Conservation (phyloP, 225 moss, liverwort and hornwort species). For the Neckera pumila region DNA sequence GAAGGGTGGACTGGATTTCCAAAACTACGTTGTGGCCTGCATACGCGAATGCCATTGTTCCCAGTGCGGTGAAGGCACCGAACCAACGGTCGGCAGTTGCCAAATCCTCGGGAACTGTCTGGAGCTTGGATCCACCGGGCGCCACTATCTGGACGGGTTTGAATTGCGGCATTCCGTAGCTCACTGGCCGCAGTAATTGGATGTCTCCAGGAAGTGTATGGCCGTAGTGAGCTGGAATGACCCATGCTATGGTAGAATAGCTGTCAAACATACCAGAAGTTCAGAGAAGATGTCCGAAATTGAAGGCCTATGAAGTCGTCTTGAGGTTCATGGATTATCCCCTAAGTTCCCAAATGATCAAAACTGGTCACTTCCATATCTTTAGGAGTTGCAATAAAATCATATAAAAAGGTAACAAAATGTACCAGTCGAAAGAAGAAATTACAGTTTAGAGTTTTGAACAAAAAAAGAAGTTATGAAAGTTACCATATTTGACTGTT, state of each 20-base stretch:
- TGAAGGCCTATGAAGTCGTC: neutral
- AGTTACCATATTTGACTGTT: neutral
- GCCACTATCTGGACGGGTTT: slow-evolving; percentile 4
- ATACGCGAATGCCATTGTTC: slow-evolving; percentile 71
- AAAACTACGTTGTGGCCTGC: slow-evolving; percentile 70
- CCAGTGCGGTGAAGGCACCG: slow-evolving; percentile 53
- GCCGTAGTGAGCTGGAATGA: slow-evolving; percentile 32
- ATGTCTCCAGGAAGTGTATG: slow-evolving; percentile 18
- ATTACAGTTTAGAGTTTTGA: neutral
- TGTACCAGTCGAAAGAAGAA: neutral
- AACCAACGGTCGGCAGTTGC: slow-evolving; percentile 26
- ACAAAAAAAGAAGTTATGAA: neutral
- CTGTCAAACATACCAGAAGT: slow-evolving; percentile 4
- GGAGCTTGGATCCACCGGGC: slow-evolving; percentile 3
- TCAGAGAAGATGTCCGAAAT: neutral
- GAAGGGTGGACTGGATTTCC: slow-evolving; percentile 71
- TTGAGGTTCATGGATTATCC: neutral
- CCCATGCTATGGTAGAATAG: slow-evolving; percentile 68
- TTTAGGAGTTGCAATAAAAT: neutral
- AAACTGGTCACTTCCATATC: neutral
- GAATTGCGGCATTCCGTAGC: slow-evolving; percentile 18
- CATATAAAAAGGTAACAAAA: neutral
- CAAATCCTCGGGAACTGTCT: neutral
- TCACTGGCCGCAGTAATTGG: slow-evolving; percentile 16
- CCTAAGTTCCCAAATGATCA: neutral